Evolutionary conservation across 495 filamentous ascomycete genomes (phyloP), one percentile per base, ranked within the genome.

Genomic region (Saxophila tyrrhenica): DNA sequence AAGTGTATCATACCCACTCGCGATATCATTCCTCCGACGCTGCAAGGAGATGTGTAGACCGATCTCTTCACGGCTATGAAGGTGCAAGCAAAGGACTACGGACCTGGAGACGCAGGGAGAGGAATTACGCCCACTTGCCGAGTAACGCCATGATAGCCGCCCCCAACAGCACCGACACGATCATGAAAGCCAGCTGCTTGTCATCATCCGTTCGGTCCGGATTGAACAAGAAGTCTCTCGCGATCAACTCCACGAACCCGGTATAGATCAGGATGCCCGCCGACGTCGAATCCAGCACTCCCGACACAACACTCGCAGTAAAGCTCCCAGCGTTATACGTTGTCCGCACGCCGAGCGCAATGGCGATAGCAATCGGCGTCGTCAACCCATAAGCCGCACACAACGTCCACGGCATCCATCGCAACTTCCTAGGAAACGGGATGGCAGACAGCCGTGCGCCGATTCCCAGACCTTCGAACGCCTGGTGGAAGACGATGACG

Each of bases 211-310:
- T 78, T 82, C 95, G 89, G 55, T 81, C 76, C 1, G 72, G 72
- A 64, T 86, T 90, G 71, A 94, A 96, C 85, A 96, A 87, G 68
- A 95, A 95, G 63, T 96, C 90, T 60, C 94, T 86, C 0, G 90
- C 90, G 75, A 96, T 84, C 20, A 96, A 70, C 70, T 96, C 90
- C 19, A 96, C 87, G 22, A 96, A 72, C 1, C 86, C 91, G 0
- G 89, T 94, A 62, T 94, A 96, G 51, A 96, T 84, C 51, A 96
- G 72, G 58, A 96, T 94, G 7, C 90, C 90, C 1, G 87, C 86
- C 43, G 83, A 88, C 57, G 94, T 85, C 1, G 84, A 77, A 64
- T 96, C 89, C 62, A 96, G 89, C 0, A 94, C 72, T 3, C 90
- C 90, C 58, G 87, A 89, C 57, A 90, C 79, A 48, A 94, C 75